Evolutionary conservation across 306 rosid genomes (phyloP).

Genomic region (Acacia acuminata): DNA sequence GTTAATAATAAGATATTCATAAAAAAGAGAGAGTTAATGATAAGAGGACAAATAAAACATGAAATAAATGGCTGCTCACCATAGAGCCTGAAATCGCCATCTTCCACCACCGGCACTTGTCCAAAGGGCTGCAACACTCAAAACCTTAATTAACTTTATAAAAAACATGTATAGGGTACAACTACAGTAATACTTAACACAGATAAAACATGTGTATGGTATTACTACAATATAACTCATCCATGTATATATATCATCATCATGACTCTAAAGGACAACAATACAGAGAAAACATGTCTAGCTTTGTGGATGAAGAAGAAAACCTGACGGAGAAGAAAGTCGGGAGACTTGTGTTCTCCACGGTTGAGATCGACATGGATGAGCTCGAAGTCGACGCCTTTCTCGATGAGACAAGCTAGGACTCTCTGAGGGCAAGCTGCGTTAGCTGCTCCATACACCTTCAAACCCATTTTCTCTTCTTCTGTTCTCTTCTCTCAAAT

Average conservation of each 20-base stretch:
- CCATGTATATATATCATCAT: no score
- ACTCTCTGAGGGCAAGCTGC: slow-evolving; percentile 75
- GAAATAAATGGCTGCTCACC: slow-evolving; percentile 43
- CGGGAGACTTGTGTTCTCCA: slow-evolving; percentile 60
- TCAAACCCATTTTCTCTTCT: slow-evolving; percentile 53
- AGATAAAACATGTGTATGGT: no score
- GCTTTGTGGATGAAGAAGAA: not conserved
- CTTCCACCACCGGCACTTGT: slow-evolving; percentile 68
- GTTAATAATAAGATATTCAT: no score
- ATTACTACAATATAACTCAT: no score
- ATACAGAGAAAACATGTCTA: not conserved
- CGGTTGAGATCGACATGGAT: slow-evolving; percentile 50
- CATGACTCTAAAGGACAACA: no score
- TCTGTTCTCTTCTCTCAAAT: not conserved
- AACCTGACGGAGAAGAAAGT: slow-evolving; percentile 62
- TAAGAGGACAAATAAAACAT: not conserved
- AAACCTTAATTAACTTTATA: not conserved
- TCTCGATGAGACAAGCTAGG: slow-evolving; percentile 66
- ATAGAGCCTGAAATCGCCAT: slow-evolving; percentile 61
- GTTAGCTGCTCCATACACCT: slow-evolving; percentile 47
- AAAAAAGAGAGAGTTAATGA: no score
- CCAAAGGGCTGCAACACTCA: slow-evolving; percentile 72
- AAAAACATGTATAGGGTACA: no score
- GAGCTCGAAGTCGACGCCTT: slow-evolving; percentile 61
- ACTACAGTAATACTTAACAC: no score